These are phyloP conservation scores for Chlamydomonas reinhardtii DNA, from an alignment of 163 green algal genomes.

Conservation along the genomic window DNA sequence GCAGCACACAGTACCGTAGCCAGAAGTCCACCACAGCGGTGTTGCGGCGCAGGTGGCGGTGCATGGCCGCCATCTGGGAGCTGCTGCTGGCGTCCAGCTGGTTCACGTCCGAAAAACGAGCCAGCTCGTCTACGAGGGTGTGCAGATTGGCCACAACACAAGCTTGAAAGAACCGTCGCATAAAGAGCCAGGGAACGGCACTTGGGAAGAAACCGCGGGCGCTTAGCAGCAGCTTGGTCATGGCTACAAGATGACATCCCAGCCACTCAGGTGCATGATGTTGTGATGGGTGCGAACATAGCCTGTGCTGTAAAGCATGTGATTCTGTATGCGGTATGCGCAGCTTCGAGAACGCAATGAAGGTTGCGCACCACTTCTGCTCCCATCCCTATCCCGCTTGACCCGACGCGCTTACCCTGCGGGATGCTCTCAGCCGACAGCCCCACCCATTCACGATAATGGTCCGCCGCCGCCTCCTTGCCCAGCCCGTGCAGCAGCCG, in stretches of 20 bases:
- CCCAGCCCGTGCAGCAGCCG: conserved; percentile 49
- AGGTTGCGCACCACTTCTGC: too few species aligned
- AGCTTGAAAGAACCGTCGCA: too few species aligned
- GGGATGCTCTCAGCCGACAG: conserved; percentile 5
- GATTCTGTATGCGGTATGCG: too few species aligned
- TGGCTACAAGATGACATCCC: too few species aligned
- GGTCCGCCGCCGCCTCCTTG: conserved; percentile 37
- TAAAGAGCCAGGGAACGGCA: too few species aligned
- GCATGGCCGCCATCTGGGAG: conserved; percentile 50
- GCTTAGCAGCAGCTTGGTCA: too few species aligned
- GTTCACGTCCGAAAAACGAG: conserved; percentile 45
- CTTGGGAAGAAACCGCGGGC: too few species aligned
- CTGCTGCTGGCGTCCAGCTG: conserved; percentile 69
- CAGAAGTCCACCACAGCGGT: conserved; percentile 65
- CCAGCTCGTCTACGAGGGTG: conserved; percentile 39
- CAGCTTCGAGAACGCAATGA: too few species aligned
- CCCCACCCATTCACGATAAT: conserved; percentile 55
- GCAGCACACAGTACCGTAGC: conserved; percentile 59
- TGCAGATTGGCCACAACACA: too few species aligned
- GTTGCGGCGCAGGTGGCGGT: conserved; percentile 61
- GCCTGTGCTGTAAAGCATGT: too few species aligned
- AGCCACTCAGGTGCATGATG: too few species aligned
- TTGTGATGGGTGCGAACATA: not conserved
- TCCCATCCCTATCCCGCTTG: too few species aligned
- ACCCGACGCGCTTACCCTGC: not conserved